A percentile compares a stretch with the other conserved stretches of the same genome.
Evolutionary conservation across 805 yeast species (phyloP).

Genomic region (Candida methanosorbosa): DNA sequence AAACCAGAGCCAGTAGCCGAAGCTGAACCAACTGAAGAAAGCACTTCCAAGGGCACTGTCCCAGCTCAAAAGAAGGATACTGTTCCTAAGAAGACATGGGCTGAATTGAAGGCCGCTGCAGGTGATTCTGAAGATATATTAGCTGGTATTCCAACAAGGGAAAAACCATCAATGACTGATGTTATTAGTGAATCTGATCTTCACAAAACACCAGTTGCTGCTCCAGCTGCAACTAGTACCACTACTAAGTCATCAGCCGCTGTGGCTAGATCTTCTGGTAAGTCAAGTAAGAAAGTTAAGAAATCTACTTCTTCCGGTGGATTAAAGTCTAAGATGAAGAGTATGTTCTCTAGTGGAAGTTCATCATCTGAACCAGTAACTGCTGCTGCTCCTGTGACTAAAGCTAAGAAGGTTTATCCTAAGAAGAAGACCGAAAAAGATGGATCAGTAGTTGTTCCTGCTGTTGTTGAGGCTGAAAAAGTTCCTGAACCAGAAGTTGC

Average conservation of each 20-base stretch:
- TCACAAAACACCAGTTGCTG: constrained; percentile 2
- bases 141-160: constrained; percentile 27
- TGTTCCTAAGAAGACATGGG: constrained; percentile 20
- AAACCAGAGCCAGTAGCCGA: constrained; percentile 25
- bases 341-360: background rate
- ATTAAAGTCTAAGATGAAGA: constrained; percentile 1
- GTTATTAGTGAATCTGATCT: constrained; percentile 15
- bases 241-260: constrained; percentile 1
- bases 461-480: background rate
- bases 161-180: constrained; percentile 27
- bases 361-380: constrained; percentile 1
- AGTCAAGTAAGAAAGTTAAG: constrained; percentile 3
- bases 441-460: constrained; percentile 1
- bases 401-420: constrained; percentile 6
- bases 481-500: too few relatives aligned
- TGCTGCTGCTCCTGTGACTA: constrained; percentile 2
- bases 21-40: constrained; percentile 22
- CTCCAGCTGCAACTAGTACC: constrained; percentile 3
- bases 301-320: background rate
- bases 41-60: too few relatives aligned
- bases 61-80: constrained; percentile 10
- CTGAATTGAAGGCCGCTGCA: constrained; percentile 15
- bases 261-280: constrained; percentile 1
- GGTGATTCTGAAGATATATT: constrained; percentile 25
- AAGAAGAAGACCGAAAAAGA: constrained; percentile 6